Evolutionary conservation across 805 yeast species (phyloP).

Genomic region (Candida andamanensis): DNA sequence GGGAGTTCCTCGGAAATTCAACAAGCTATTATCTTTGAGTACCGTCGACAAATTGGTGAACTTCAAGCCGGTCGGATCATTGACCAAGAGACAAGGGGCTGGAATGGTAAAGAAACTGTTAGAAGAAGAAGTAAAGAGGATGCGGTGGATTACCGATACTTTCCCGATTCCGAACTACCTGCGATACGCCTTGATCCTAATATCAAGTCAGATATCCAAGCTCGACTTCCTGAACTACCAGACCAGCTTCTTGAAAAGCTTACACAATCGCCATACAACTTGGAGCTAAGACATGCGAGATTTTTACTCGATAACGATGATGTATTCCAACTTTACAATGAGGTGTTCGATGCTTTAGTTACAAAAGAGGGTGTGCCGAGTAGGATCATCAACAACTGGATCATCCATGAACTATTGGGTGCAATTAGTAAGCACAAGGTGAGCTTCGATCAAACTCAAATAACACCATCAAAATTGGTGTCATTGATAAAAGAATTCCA

Average conservation of each 20-base stretch:
- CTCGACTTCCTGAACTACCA: constrained; percentile 54
- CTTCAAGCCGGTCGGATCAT: constrained; percentile 26
- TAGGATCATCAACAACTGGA: constrained; percentile 65
- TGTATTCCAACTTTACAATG: constrained; percentile 49
- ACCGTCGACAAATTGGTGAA: constrained; percentile 56
- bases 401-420: constrained; percentile 77
- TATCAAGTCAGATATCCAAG: constrained; percentile 38
- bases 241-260: constrained; percentile 50
- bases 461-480: constrained; percentile 43
- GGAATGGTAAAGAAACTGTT: constrained; percentile 75
- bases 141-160: constrained; percentile 82
- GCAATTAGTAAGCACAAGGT: constrained; percentile 48
- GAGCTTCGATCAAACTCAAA: constrained; percentile 20
- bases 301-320: constrained; percentile 51
- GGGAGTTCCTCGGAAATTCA: constrained; percentile 78
- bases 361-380: constrained; percentile 16
- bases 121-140: constrained; percentile 73
- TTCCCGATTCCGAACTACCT: constrained; percentile 92
- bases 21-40: constrained; percentile 72
- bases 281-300: constrained; percentile 71
- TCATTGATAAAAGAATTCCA: constrained; percentile 52
- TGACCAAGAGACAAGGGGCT: constrained; percentile 76
- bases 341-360: constrained; percentile 28
- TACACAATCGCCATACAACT: constrained; percentile 42
- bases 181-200: constrained; percentile 41